Conservation (phyloP, 495 filamentous ascomycete species). For the Glonium stellatum region DNA sequence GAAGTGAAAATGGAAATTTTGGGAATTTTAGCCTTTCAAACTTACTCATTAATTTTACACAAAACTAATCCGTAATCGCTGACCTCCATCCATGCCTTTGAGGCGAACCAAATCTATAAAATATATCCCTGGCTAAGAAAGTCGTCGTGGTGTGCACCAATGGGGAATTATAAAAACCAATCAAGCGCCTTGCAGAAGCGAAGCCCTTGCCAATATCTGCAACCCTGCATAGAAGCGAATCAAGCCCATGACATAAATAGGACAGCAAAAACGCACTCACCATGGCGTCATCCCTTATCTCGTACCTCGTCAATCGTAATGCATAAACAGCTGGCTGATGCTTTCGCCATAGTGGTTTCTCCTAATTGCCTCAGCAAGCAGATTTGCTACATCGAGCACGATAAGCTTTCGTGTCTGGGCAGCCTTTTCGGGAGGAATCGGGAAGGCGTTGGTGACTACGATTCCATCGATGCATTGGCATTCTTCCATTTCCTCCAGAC, state of each 20-base stretch:
- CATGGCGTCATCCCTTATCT: neutral
- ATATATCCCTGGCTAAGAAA: neutral
- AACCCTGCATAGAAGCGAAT: neutral
- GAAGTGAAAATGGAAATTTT: neutral
- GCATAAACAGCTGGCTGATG: constrained; percentile 40
- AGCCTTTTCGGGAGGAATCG: constrained; percentile 66
- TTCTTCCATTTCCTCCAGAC: constrained; percentile 79
- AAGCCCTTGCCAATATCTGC: neutral
- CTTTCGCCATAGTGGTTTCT: constrained; percentile 86
- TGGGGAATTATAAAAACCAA: neutral
- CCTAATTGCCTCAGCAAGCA: constrained; percentile 86
- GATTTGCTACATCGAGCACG: constrained; percentile 76
- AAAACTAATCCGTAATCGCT: neutral
- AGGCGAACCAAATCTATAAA: neutral
- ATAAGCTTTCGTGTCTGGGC: constrained; percentile 68
- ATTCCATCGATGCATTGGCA: constrained; percentile 90
- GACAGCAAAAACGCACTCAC: neutral
- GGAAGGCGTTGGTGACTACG: constrained; percentile 94
- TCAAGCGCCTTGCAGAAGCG: neutral
- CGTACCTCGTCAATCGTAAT: constrained; percentile 25
- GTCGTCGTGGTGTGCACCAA: neutral
- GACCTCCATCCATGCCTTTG: neutral
- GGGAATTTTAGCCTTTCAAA: neutral
- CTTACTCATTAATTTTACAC: constrained; percentile 1
- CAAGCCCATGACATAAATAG: neutral